Percentiles rank a stretch among this genome's conserved stretches.
Conservation (phyloP, 306 rosid genomes). For the Leucaena leucocephala region DNA sequence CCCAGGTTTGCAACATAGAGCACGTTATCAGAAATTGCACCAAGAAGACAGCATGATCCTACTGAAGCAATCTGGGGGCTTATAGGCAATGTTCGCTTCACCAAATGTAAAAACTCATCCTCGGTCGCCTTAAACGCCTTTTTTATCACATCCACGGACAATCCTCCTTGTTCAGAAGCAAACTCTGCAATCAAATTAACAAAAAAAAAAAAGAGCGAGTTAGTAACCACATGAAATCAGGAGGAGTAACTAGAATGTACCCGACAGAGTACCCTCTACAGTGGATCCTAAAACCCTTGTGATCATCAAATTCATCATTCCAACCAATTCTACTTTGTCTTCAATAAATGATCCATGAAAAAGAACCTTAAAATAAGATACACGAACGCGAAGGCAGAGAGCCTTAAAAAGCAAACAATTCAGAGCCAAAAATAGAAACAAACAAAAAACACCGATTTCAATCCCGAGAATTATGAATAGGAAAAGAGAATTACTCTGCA, state of each 20-base stretch:
- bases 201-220: background rate
- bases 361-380: background rate
- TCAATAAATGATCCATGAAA: background rate
- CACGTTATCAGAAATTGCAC: slow-evolving; percentile 57
- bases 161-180: slow-evolving; percentile 65
- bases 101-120: slow-evolving; percentile 64
- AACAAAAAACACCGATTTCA: background rate
- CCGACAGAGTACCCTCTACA: background rate
- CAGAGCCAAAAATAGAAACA: background rate
- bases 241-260: background rate
- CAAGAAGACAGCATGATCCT: slow-evolving; percentile 82
- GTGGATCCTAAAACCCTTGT: slow-evolving; percentile 2
- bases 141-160: slow-evolving; percentile 67
- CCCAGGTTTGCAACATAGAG: slow-evolving; percentile 74
- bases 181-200: slow-evolving; percentile 50
- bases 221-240: background rate
- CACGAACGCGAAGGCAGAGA: background rate
- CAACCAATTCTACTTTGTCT: background rate
- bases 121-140: slow-evolving; percentile 76
- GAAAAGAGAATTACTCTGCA: slow-evolving; percentile 47
- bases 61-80: slow-evolving; percentile 68
- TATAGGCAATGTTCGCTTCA: slow-evolving; percentile 49
- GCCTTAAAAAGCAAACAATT: background rate
- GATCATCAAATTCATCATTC: background rate
- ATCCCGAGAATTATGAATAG: background rate